Base-by-base conservation (phyloP, 106 monocot species). In the Ottelia alismoides region DNA sequence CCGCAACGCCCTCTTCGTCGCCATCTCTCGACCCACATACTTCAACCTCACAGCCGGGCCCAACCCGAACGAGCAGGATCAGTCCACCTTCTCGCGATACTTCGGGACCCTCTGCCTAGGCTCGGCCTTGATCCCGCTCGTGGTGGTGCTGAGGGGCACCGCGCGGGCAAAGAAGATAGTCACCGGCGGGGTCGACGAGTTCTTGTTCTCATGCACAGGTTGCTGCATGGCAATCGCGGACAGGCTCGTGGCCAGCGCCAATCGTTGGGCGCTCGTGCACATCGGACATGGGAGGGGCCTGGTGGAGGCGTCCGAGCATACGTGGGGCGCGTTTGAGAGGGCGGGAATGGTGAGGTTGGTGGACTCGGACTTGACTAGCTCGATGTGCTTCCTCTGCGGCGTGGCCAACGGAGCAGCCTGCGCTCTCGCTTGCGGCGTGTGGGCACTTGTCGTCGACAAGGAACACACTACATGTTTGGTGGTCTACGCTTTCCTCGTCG, bases 221-320 rank as follows among this genome's bases (percentile, higher is more conserved):
- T 92, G 92, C 67, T 74, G 28, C 55, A 21, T 52, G 22, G 62
- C 46, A 20, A 21, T 82, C 20, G 64, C 92, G 12, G 81, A 78
- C 45, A 22, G 45, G 47, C 61, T 92, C 25, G 40, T 71, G 30
- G 52, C 63, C 19, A 18, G 58, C 25, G 78, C 45, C 24, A 92
- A 92, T 62, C 59, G 78, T 28, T 92, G 85, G 85, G 92, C 78
- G 12, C 69, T 78, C 35, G 92, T 82, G 25, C 72, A 73, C 19
- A 73, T 92, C 3, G 85, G 78, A 0, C 44, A 78, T 22, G 61
- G 53, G 11, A 82, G 74, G 47, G 65, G 70, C 0, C 78, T 92
- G 14, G 25, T 61, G 6, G 23, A 46, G 23, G 78, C 85, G 28
- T 85, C 92, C 12, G 45, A 27, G 30, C 76, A 82, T 27, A 40